phyloP scores from a whole-genome alignment of 2,329 filamentous ascomycete species.

The Anthostomella pinea region DNA sequence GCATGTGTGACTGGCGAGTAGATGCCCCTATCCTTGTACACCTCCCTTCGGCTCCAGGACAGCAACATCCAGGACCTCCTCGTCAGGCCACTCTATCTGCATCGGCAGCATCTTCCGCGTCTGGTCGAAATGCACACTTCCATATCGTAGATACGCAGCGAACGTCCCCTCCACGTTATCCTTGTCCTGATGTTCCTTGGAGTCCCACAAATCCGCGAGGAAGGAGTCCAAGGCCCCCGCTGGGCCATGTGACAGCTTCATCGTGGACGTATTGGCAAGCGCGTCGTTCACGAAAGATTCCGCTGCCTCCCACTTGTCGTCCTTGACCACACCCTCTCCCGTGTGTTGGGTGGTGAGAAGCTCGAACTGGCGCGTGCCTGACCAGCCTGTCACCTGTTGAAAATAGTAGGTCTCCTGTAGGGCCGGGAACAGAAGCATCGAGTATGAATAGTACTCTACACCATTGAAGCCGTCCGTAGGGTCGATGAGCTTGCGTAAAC shows the following conservation, averaged over 20 bases:
- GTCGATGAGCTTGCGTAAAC: constrained; percentile 35
- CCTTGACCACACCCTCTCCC: constrained; percentile 22
- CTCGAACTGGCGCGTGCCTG: constrained; percentile 32
- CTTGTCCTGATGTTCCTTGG: constrained; percentile 27
- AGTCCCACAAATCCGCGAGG: constrained; percentile 33
- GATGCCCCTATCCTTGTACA: constrained; percentile 1
- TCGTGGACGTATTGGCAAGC: constrained; percentile 30
- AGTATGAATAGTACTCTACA: constrained; percentile 31
- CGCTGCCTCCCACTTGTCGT: constrained; percentile 28
- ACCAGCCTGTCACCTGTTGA: constrained; percentile 30
- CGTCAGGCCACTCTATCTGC: constrained; percentile 21
- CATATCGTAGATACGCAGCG: constrained; percentile 30
- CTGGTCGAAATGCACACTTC: constrained; percentile 28
- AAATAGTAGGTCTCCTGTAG: constrained; percentile 31
- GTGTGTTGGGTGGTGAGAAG: constrained; percentile 26
- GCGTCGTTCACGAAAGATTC: constrained; percentile 29
- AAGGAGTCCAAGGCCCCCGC: constrained; percentile 26
- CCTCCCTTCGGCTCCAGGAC: constrained; percentile 22
- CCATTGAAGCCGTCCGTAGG: constrained; percentile 34
- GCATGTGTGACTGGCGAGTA: neutral
- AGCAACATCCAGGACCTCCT: constrained; percentile 23
- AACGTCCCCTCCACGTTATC: constrained; percentile 31
- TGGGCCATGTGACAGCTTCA: constrained; percentile 35
- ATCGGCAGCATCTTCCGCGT: constrained; percentile 23
- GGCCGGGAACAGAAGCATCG: constrained; percentile 31